Evolutionary conservation across 257 asterid species (phyloP).

Genomic region (Parsonsia alboflavescens): DNA sequence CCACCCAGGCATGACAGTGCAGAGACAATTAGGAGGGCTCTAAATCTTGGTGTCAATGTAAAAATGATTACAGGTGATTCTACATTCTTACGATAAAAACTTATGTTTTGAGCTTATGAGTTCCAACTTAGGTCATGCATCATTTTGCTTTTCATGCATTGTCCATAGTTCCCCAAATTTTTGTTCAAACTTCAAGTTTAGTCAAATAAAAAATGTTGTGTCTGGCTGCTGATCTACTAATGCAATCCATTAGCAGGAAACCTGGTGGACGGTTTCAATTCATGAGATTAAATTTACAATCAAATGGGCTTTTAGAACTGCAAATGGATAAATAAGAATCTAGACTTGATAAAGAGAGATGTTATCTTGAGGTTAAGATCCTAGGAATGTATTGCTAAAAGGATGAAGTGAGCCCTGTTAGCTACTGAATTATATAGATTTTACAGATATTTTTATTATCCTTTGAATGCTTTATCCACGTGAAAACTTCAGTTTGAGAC

Average conservation of each 20-base stretch:
- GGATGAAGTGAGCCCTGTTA: neutral
- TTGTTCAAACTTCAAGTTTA: neutral
- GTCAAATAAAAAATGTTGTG: neutral
- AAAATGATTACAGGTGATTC: conserved; percentile 47
- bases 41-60: conserved; percentile 49
- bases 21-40: conserved; percentile 47
- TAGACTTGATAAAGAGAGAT: neutral
- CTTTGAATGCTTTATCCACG: neutral
- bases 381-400: neutral
- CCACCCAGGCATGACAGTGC: conserved; percentile 57
- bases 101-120: neutral
- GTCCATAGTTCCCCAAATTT: too few species aligned
- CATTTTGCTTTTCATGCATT: neutral
- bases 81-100: neutral
- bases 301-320: neutral
- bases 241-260: neutral
- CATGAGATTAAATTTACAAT: neutral
- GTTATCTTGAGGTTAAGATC: neutral
- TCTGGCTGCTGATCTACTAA: neutral
- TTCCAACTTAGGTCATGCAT: neutral
- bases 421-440: neutral
- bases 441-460: neutral
- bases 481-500: neutral
- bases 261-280: neutral
- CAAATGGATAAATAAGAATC: neutral